Conservation (phyloP, 495 filamentous ascomycete species). For the Aspergillus mulundensis region DNA sequence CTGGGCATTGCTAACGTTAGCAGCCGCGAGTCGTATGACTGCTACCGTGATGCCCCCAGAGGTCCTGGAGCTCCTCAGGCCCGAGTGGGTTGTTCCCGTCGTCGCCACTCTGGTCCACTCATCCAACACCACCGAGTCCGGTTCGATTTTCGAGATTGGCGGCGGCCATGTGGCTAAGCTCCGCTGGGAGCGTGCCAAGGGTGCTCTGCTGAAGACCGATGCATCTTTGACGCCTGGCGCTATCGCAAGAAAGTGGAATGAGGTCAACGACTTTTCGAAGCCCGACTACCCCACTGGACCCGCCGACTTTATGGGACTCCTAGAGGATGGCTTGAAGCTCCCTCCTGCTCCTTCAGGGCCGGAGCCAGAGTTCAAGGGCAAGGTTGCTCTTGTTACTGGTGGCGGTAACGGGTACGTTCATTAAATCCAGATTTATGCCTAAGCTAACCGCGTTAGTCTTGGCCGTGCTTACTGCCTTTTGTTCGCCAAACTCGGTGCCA, state of each 20-base stretch:
- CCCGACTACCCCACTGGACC: conserved; percentile 81
- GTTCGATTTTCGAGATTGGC: conserved; percentile 89
- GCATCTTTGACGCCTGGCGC: conserved; percentile 83
- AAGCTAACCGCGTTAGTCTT: conserved; percentile 51
- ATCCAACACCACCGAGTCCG: conserved; percentile 79
- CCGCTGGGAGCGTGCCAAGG: conserved; percentile 91
- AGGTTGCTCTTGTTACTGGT: conserved; percentile 89
- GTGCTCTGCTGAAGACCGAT: conserved; percentile 86
- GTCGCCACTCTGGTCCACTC: conserved; percentile 88
- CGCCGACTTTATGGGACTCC: conserved; percentile 80
- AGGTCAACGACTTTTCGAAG: conserved; percentile 81
- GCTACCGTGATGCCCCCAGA: conserved; percentile 97
- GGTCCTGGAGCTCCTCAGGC: conserved; percentile 80
- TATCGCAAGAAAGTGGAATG: conserved; percentile 81
- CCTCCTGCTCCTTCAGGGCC: conserved; percentile 69
- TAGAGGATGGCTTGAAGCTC: conserved; percentile 82
- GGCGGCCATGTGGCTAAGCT: conserved; percentile 92
- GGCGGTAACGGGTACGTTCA: conserved; percentile 70
- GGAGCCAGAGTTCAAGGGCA: conserved; percentile 81
- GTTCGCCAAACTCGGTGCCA: conserved; percentile 86
- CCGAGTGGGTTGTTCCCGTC: conserved; percentile 93
- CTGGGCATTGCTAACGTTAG: not conserved
- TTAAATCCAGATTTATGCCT: not conserved
- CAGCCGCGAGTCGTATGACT: conserved; percentile 92
- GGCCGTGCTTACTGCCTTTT: conserved; percentile 88